phyloP scores from a whole-genome alignment of 2,329 filamentous ascomycete species.

The Fusarium papillatum region DNA sequence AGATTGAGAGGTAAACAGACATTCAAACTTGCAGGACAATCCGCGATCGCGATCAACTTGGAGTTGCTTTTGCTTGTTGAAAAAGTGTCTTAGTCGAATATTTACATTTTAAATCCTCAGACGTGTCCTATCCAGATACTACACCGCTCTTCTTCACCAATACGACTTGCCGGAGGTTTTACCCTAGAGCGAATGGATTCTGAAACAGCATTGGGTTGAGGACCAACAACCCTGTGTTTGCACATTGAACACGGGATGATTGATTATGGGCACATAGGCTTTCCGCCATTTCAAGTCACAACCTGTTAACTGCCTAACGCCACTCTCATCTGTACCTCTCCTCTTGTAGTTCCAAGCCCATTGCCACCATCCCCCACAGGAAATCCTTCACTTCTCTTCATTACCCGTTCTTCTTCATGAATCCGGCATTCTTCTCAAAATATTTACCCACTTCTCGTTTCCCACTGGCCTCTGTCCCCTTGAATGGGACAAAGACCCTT shows the following conservation, averaged over 20 bases:
- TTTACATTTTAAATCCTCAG: not conserved
- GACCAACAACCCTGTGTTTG: not conserved
- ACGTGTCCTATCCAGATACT: not conserved
- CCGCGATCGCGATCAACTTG: not conserved
- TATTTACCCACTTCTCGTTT: not conserved
- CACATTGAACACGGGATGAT: not conserved
- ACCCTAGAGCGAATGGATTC: not conserved
- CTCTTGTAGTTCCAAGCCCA: not conserved
- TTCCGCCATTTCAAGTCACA: not conserved
- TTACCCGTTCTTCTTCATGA: not conserved
- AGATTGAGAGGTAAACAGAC: not conserved
- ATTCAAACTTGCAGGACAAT: not conserved
- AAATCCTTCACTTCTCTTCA: not conserved
- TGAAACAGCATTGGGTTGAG: not conserved
- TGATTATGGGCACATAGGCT: not conserved
- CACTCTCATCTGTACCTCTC: not conserved
- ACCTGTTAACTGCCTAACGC: not conserved
- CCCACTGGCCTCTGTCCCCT: not conserved
- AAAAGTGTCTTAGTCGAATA: not conserved
- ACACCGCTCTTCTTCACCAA: not conserved
- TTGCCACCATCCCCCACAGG: not conserved
- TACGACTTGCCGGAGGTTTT: not conserved
- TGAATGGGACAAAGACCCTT: not conserved
- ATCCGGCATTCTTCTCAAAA: not conserved
- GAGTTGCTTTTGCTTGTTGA: not conserved